Conservation (phyloP, 1,284 basidiomycete genomes). For the Naganishia sp. region DNA sequence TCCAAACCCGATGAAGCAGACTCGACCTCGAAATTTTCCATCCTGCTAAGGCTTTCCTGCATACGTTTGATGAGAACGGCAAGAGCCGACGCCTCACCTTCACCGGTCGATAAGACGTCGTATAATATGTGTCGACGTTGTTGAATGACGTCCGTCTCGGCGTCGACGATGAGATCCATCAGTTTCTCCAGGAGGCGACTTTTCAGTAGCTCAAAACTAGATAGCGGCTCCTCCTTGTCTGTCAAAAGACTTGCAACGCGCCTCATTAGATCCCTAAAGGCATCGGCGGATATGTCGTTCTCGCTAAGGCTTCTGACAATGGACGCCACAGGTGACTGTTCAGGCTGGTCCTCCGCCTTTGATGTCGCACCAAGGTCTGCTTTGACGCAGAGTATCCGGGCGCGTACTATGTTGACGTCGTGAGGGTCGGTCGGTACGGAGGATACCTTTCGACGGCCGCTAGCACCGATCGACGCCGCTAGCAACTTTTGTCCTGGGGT, state of each 20-base stretch:
- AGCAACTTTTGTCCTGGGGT: constrained; percentile 39
- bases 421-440: constrained; percentile 66
- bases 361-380: constrained; percentile 50
- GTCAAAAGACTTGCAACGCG: constrained; percentile 78
- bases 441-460: constrained; percentile 54
- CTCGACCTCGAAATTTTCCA: constrained; percentile 91
- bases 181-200: constrained; percentile 89
- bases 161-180: constrained; percentile 75
- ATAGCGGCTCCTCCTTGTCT: constrained; percentile 69
- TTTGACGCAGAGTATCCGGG: constrained; percentile 79
- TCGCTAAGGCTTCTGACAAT: constrained; percentile 66
- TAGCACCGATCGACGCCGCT: constrained; percentile 53
- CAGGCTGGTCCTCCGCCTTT: constrained; percentile 64
- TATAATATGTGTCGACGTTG: constrained; percentile 71
- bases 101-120: constrained; percentile 67
- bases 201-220: constrained; percentile 92
- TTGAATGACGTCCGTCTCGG: constrained; percentile 59
- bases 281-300: constrained; percentile 60
- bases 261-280: constrained; percentile 65
- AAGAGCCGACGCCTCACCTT: constrained; percentile 63
- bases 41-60: constrained; percentile 86
- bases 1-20: constrained; percentile 60
- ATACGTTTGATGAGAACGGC: constrained; percentile 86
- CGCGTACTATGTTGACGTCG: constrained; percentile 85
- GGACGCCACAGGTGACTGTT: constrained; percentile 45